Evolutionary conservation across 2,329 filamentous ascomycete species (phyloP), one percentile per base, ranked within the genome.

Genomic region (Cercospora sesami): DNA sequence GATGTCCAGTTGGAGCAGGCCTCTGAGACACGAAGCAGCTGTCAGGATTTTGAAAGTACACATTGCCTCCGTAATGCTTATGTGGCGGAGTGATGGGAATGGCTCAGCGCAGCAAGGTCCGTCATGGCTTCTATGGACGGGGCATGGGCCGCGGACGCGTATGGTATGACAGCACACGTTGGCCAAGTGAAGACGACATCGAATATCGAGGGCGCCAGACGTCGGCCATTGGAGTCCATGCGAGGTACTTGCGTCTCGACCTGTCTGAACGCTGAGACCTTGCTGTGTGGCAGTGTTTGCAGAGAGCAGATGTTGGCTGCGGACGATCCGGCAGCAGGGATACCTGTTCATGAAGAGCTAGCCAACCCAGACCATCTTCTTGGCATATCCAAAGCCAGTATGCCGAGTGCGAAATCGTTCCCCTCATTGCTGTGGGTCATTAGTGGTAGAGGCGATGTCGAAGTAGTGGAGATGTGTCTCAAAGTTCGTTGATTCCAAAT

Each of bases 1-100:
- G 61, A 36, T 63, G 30, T 30, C 31, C 16, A 18, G 28, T 30
- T 18, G 26, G 45, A 31, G 5, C n/a, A 55, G 51, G 61, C 61
- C 16, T 55, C 18, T 63, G 60, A 55, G 39, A 55, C 28, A 55
- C 23, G 30, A 16, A 30, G 26, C n/a, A 18, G 60, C 42, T 9
- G 26, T 31, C 48, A 63, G 18, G 30, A 8, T 28, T 63, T 26
- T 28, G 14, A 12, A 51, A 55, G 48, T 36, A 63, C 61, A 23
- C 31, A 59, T 8, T 42, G n/a, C 16, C 45, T 63, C 28, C 28
- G 60, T 36, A 63, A 63, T 36, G 60, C 60, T 63, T 55, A 55
- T 63, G 42, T 63, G 45, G 61, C 61, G 61, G 61, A 63, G 42
- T 55, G 28, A 5, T 36, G 42, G 30, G 42, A n/a, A 57, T 28